A percentile compares a stretch with the other conserved stretches of the same genome.
phyloP scores from a whole-genome alignment of 305 asterid genomes.

The Fraxinus xanthoxyloides region DNA sequence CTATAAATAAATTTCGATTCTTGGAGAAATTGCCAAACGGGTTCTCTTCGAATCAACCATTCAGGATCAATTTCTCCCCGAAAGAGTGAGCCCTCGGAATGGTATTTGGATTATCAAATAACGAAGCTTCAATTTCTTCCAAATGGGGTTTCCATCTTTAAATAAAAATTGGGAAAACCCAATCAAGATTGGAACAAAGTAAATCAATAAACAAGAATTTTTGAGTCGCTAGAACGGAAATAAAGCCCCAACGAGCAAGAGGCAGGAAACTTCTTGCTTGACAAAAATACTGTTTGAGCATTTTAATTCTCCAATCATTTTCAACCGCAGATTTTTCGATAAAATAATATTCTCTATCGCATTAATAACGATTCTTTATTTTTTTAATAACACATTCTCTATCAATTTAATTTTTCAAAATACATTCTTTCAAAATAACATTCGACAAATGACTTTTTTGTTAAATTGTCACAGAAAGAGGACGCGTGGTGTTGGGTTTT shows the following conservation, averaged over 20 bases:
- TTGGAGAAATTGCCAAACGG: conserved; percentile 24
- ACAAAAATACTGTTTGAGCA: background rate
- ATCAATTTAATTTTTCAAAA: too few relatives aligned
- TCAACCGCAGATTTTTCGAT: too few relatives aligned
- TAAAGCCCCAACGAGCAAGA: conserved; percentile 40
- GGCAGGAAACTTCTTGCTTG: conserved; percentile 24
- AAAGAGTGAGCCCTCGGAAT: conserved; percentile 31
- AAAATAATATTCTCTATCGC: too few relatives aligned
- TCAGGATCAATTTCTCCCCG: conserved; percentile 29
- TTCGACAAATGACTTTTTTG: background rate
- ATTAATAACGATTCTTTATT: too few relatives aligned
- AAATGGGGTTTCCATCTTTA: background rate
- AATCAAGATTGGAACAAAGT: conserved; percentile 32
- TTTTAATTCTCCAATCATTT: too few relatives aligned
- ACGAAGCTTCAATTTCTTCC: background rate
- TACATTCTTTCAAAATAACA: too few relatives aligned
- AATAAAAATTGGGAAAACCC: conserved; percentile 6
- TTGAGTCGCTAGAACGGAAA: conserved; percentile 29
- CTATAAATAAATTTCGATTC: conserved; percentile 25
- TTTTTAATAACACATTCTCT: too few relatives aligned
- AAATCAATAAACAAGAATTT: conserved; percentile 47
- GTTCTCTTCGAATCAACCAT: conserved; percentile 32
- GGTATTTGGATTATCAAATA: conserved; percentile 25
- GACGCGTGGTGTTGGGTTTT: conserved; percentile 29
- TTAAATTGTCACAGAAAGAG: conserved; percentile 18